Evolutionary conservation across 768 basidiomycete species (phyloP).

Genomic region (Boletus reticulatus): DNA sequence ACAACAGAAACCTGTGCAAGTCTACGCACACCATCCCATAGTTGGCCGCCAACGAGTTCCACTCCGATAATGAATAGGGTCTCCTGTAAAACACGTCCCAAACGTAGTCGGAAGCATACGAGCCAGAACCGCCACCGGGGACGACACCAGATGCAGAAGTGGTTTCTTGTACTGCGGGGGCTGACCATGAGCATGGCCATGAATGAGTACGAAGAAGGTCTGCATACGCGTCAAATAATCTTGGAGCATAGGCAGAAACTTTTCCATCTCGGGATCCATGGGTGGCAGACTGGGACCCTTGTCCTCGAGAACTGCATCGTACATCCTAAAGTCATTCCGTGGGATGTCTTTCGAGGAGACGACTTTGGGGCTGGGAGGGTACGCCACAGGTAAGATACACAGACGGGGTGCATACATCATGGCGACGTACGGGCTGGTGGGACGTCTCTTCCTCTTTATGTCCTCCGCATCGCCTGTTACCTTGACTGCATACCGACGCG

Average conservation of each 20-base stretch:
- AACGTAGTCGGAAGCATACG: slow-evolving; percentile 54
- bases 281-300: slow-evolving; percentile 29
- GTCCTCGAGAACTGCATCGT: slow-evolving; percentile 60
- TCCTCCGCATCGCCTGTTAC: slow-evolving; percentile 15
- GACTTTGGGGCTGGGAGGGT: slow-evolving; percentile 48
- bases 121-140: not conserved
- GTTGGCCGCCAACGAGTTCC: slow-evolving; percentile 53
- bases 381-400: not conserved
- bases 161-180: slow-evolving; percentile 26
- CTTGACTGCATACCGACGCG: slow-evolving; percentile 51
- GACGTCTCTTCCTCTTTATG: slow-evolving; percentile 22
- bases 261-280: slow-evolving; percentile 65
- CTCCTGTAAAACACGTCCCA: slow-evolving; percentile 84
- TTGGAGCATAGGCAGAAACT: slow-evolving; percentile 73
- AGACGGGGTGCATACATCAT: not conserved
- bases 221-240: slow-evolving; percentile 65
- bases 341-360: slow-evolving; percentile 49
- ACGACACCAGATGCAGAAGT: slow-evolving; percentile 7
- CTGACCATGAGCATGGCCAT: not conserved
- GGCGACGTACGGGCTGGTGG: slow-evolving; percentile 43
- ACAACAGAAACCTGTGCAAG: not conserved
- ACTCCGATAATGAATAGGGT: slow-evolving; percentile 56
- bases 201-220: not conserved
- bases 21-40: slow-evolving; percentile 61
- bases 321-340: slow-evolving; percentile 58